These are phyloP conservation scores for Cladosporium sp. DNA, from an alignment of 2,329 filamentous ascomycete genomes.

Conservation along the genomic window DNA sequence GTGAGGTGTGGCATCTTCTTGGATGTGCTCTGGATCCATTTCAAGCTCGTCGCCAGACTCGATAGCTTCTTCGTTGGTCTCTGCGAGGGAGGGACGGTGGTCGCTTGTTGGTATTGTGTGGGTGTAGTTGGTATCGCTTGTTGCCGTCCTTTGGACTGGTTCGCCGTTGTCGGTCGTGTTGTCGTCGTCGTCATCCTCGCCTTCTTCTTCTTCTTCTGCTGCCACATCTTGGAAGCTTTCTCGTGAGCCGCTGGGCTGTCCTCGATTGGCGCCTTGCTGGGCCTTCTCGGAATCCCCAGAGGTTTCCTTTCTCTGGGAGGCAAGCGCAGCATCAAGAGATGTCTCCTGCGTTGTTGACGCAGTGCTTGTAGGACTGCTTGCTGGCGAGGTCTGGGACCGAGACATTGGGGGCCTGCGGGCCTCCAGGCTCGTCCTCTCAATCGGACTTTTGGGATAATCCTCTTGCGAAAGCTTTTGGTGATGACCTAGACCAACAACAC, in stretches of 20 bases:
- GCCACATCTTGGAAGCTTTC: neutral
- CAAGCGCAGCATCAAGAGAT: conserved; percentile 28
- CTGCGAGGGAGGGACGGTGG: neutral
- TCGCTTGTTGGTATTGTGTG: neutral
- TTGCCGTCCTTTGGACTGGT: conserved; percentile 2
- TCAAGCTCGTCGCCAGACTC: conserved; percentile 1
- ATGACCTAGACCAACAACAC: conserved; percentile 60
- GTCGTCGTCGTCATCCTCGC: conserved; percentile 41
- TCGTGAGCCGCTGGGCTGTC: neutral
- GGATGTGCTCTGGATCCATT: neutral
- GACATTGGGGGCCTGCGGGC: conserved; percentile 18
- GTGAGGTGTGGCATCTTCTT: conserved; percentile 26
- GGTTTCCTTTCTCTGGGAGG: conserved; percentile 30
- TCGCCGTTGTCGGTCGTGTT: conserved; percentile 37
- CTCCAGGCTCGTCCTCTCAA: conserved; percentile 15
- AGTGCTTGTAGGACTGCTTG: conserved; percentile 24
- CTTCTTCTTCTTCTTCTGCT: conserved; percentile 14
- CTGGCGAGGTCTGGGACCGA: conserved; percentile 22
- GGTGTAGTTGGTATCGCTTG: neutral
- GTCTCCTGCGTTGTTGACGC: conserved; percentile 9
- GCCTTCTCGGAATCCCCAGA: conserved; percentile 22
- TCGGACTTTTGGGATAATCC: conserved; percentile 16
- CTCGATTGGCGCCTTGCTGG: neutral
- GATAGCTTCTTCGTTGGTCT: neutral
- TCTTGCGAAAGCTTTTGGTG: conserved; percentile 35